These are phyloP conservation scores for Angomonas ambiguus DNA, from an alignment of 208 protist species.

Conservation along the genomic window DNA sequence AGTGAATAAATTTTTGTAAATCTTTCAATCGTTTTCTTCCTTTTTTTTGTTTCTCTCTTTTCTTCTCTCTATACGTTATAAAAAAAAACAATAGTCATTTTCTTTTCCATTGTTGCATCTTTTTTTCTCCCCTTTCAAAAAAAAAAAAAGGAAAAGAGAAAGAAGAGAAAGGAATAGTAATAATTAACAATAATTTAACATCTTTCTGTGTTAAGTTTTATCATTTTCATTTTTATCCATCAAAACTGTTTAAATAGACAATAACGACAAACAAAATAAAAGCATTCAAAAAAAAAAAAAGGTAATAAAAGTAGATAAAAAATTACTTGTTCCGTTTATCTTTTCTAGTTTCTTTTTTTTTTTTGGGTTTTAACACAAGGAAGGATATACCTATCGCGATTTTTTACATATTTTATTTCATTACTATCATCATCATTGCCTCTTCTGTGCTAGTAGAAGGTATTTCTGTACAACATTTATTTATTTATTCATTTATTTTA, in stretches of 20 bases:
- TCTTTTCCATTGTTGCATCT: constrained; percentile 2
- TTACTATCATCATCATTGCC: too few relatives aligned
- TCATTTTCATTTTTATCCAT: too few relatives aligned
- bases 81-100: background rate
- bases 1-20: too few relatives aligned
- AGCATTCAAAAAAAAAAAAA: constrained; percentile 9
- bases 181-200: too few relatives aligned
- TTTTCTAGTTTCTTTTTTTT: background rate
- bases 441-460: too few relatives aligned
- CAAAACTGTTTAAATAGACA: too few relatives aligned
- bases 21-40: constrained; percentile 11
- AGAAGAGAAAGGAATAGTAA: background rate
- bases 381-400: too few relatives aligned
- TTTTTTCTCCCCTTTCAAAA: background rate
- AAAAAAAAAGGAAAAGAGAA: background rate
- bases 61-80: background rate
- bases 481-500: background rate
- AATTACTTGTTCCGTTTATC: background rate
- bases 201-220: too few relatives aligned
- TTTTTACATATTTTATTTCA: too few relatives aligned
- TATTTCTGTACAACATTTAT: too few relatives aligned
- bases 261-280: too few relatives aligned
- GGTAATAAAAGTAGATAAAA: background rate
- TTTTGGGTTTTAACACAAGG: too few relatives aligned
- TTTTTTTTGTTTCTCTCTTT: constrained; percentile 18